These are phyloP conservation scores for Exophiala xenobiotica DNA, from an alignment of 2,329 filamentous ascomycete species.

Conservation along the genomic window DNA sequence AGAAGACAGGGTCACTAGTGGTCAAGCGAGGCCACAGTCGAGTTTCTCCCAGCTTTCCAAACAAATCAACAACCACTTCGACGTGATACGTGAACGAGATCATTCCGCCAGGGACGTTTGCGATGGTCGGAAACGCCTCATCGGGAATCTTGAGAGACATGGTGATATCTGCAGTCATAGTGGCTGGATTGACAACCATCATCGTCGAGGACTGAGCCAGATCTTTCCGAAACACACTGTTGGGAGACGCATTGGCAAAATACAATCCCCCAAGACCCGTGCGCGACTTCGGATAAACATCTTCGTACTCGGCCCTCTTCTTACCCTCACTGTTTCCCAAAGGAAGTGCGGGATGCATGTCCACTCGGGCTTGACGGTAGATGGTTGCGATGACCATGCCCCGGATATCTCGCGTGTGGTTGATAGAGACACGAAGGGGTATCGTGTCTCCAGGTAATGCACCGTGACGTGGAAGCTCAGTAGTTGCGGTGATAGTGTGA, in stretches of 20 bases:
- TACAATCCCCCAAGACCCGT: slow-evolving; percentile 85
- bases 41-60: slow-evolving; percentile 79
- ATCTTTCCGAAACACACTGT: slow-evolving; percentile 93
- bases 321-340: slow-evolving; percentile 59
- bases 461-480: slow-evolving; percentile 78
- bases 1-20: slow-evolving; percentile 31
- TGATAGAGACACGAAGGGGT: slow-evolving; percentile 75
- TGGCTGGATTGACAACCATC: slow-evolving; percentile 79
- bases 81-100: slow-evolving; percentile 93
- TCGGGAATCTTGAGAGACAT: slow-evolving; percentile 84
- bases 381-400: slow-evolving; percentile 92
- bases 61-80: slow-evolving; percentile 88
- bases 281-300: slow-evolving; percentile 82
- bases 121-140: slow-evolving; percentile 88
- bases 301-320: slow-evolving; percentile 71
- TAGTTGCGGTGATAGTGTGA: slow-evolving; percentile 80
- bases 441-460: slow-evolving; percentile 83
- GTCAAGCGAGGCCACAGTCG: slow-evolving; percentile 59
- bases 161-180: slow-evolving; percentile 74
- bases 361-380: slow-evolving; percentile 86
- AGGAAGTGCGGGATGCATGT: slow-evolving; percentile 67
- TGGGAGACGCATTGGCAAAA: slow-evolving; percentile 79
- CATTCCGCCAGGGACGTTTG: slow-evolving; percentile 84
- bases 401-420: slow-evolving; percentile 76
- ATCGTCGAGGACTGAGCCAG: slow-evolving; percentile 85